Percentiles rank a stretch among this genome's conserved stretches.
Evolutionary conservation across 2,329 filamentous ascomycete species (phyloP).

Genomic region (Pestalotiopsis sp.): DNA sequence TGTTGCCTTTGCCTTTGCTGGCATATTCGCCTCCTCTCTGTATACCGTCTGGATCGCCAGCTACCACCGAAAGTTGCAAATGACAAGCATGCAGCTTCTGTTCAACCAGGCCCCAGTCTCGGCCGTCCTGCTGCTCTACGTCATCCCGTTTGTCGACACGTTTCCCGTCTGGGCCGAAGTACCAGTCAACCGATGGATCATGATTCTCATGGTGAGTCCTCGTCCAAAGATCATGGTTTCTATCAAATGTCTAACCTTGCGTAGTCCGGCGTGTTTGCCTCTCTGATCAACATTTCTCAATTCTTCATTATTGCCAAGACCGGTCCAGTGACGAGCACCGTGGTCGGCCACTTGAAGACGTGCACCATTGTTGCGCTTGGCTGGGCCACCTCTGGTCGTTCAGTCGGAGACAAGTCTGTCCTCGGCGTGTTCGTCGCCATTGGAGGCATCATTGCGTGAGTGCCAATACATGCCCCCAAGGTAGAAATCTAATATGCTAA

Average conservation of each 20-base stretch:
- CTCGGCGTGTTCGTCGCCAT: constrained; percentile 57
- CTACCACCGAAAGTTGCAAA: constrained; percentile 64
- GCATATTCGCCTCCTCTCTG: constrained; percentile 64
- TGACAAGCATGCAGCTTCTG: constrained; percentile 69
- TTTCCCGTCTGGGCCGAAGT: constrained; percentile 58
- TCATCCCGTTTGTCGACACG: constrained; percentile 65
- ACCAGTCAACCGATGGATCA: constrained; percentile 50
- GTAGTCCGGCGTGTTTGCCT: constrained; percentile 63
- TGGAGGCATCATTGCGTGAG: constrained; percentile 57
- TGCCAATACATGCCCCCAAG: constrained; percentile 14
- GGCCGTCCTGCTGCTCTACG: constrained; percentile 62
- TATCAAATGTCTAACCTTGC: constrained; percentile 16
- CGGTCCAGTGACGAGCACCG: constrained; percentile 64
- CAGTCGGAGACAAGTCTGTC: constrained; percentile 55
- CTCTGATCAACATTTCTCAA: constrained; percentile 64
- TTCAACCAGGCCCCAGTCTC: constrained; percentile 68
- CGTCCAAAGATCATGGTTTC: neutral
- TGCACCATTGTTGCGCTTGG: constrained; percentile 65
- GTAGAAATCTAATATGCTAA: neutral
- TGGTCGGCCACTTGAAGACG: constrained; percentile 67
- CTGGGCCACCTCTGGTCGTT: constrained; percentile 57
- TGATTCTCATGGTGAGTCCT: constrained; percentile 57
- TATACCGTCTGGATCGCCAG: constrained; percentile 70
- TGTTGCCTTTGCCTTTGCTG: constrained; percentile 63
- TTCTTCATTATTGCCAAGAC: constrained; percentile 64